Conservation (phyloP, 2,329 filamentous ascomycete species). For the Zymoseptoria brevis region DNA sequence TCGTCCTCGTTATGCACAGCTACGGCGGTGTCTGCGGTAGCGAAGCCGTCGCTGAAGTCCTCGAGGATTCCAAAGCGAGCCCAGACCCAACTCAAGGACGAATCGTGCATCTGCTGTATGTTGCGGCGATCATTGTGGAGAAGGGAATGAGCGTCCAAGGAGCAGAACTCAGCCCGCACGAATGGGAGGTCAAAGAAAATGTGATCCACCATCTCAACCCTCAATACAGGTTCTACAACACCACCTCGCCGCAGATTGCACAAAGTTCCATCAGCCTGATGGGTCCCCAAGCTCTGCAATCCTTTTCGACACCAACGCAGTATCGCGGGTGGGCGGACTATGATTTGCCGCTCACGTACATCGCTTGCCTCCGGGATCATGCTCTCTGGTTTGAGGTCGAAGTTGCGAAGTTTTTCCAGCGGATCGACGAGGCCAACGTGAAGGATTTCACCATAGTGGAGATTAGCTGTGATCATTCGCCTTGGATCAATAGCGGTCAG, state of each 20-base stretch:
- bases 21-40: conserved; percentile 27
- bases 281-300: neutral
- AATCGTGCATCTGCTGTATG: conserved; percentile 9
- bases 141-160: neutral
- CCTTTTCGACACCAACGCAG: conserved; percentile 3
- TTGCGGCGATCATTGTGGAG: conserved; percentile 7
- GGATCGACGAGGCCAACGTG: conserved; percentile 4
- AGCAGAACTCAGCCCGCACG: neutral
- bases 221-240: conserved; percentile 6
- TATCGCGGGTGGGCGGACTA: conserved; percentile 11
- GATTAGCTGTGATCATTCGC: conserved; percentile 8
- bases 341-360: conserved; percentile 10
- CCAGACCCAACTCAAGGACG: neutral
- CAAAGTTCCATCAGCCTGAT: conserved; percentile 2
- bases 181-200: conserved; percentile 1
- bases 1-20: conserved; percentile 25
- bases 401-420: conserved; percentile 4
- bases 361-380: conserved; percentile 7
- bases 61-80: conserved; percentile 1
- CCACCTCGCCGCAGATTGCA: neutral
- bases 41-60: conserved; percentile 17
- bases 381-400: conserved; percentile 4
- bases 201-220: conserved; percentile 6
- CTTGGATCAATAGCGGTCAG: conserved; percentile 6
- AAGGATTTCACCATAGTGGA: neutral